phyloP scores from a whole-genome alignment of 768 basidiomycete genomes.

The Lentinus tigrinus region DNA sequence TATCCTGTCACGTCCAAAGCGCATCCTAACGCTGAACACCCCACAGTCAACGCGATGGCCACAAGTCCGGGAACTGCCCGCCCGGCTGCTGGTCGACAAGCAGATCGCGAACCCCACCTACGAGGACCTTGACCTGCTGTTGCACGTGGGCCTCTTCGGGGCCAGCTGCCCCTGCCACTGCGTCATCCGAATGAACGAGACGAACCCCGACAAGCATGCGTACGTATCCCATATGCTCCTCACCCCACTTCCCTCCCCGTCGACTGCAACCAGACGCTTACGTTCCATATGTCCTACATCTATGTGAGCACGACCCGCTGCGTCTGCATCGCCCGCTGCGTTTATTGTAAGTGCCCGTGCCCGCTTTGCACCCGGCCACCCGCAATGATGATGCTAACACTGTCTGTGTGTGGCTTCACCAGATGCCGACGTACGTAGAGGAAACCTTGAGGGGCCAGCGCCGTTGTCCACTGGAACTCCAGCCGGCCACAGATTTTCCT shows the following conservation, averaged over 20 bases:
- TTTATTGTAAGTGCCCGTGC: conserved; percentile 48
- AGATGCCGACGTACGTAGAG: conserved; percentile 55
- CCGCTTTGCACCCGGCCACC: neutral
- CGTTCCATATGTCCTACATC: conserved; percentile 50
- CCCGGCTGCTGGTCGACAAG: conserved; percentile 50
- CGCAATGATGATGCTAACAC: neutral
- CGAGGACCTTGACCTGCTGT: conserved; percentile 55
- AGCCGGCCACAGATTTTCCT: no score
- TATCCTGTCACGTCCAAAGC: no score
- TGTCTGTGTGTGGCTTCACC: neutral
- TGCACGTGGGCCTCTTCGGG: conserved; percentile 52
- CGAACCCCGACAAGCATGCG: conserved; percentile 23
- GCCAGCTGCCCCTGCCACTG: conserved; percentile 59
- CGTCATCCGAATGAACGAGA: conserved; percentile 45
- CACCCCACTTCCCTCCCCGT: no score
- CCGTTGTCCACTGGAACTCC: conserved; percentile 43
- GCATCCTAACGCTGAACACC: neutral
- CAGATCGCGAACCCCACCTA: conserved; percentile 46
- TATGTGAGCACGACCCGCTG: conserved; percentile 56
- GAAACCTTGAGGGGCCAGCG: neutral
- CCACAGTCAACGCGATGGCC: conserved; percentile 18
- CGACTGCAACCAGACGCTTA: conserved; percentile 45
- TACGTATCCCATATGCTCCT: no score
- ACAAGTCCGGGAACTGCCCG: conserved; percentile 50
- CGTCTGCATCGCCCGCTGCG: conserved; percentile 59